Percentiles rank a stretch among this genome's conserved stretches.
Evolutionary conservation across 2,329 filamentous ascomycete genomes (phyloP).

Genomic region (Cladosporium sp.): DNA sequence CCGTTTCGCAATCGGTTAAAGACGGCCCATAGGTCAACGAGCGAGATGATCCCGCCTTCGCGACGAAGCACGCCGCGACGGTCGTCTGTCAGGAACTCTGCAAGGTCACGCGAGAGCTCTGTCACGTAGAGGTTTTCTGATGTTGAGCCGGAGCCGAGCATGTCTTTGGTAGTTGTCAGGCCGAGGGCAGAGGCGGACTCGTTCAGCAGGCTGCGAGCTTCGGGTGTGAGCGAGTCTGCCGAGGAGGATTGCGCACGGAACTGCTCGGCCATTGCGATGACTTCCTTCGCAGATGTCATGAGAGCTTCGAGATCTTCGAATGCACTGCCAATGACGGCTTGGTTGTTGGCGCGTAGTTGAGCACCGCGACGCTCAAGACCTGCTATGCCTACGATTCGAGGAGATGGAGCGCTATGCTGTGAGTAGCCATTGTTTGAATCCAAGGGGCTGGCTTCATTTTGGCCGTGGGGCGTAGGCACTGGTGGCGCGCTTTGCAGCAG

Average conservation of each 20-base stretch:
- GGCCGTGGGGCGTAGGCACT: constrained; percentile 63
- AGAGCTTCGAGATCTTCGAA: constrained; percentile 96
- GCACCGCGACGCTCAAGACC: constrained; percentile 84
- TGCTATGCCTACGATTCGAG: constrained; percentile 80
- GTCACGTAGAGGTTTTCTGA: constrained; percentile 86
- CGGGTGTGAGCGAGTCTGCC: constrained; percentile 51
- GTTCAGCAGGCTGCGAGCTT: constrained; percentile 73
- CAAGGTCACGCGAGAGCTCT: constrained; percentile 78
- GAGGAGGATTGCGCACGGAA: constrained; percentile 67
- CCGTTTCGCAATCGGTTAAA: constrained; percentile 93
- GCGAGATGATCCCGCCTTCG: constrained; percentile 82
- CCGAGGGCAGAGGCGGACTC: constrained; percentile 83
- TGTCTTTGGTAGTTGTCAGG: constrained; percentile 91
- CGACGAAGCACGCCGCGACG: constrained; percentile 72
- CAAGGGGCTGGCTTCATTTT: constrained; percentile 37
- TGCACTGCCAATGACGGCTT: constrained; percentile 85
- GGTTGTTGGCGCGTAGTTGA: constrained; percentile 87
- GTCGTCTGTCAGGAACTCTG: constrained; percentile 88
- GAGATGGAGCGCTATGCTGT: constrained; percentile 25
- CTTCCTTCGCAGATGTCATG: constrained; percentile 96
- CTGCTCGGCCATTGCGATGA: constrained; percentile 86
- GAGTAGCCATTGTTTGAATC: constrained; percentile 28
- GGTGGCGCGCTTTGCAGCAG: constrained; percentile 86
- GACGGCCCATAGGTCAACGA: constrained; percentile 90
- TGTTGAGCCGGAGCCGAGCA: constrained; percentile 72